Base-by-base conservation (phyloP, 2,329 filamentous ascomycete genomes). In the Colletotrichum melonis region DNA sequence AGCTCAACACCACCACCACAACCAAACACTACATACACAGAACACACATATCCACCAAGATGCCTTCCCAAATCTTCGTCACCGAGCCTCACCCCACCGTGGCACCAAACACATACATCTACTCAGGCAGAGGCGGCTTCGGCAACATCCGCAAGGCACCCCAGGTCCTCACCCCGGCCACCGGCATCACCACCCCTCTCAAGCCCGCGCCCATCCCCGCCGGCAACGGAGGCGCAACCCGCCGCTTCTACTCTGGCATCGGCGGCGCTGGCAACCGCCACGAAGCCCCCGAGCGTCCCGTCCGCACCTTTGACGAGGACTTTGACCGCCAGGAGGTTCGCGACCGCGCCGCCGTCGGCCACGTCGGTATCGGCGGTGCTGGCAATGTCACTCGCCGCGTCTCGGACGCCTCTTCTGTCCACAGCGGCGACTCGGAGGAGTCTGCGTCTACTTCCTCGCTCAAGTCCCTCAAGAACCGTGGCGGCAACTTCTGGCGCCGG, bases 251-350 rank as follows among this genome's bases (percentile, higher is more conserved):
- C 84, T 88, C 88, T 12, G 92, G 92, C 77, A 90, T 92, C 71
- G 92, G 92, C 76, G 91, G 92, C 71, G 91, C 91, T 2, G 92
- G 92, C 78, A 93, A 93, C 84, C 87, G 90, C 75, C 94, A 94
- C 82, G 91, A 92, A 80, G 81, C 81, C 77, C 78, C 74, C 73
- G 60, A 82, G 81, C 78, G 80, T 78, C 72, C 80, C 81, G 59
- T 62, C 46, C 42, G 73, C 66, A 75, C 49, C 59, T 74, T 76
- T 14, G 76, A 79, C 57, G 74, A 76, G 70, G 59, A 73, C 73
- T 59, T 77, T 74, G 59, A 73, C 58, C 66, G 69, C 60, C 72
- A 67, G 72, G 49, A 56, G 63, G 58, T 58, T 56, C 70, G 73
- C 55, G 75, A 77, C 62, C 76, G 70, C 63, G 75, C 77, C 30